Percentiles rank a stretch among this genome's conserved stretches.
These are phyloP conservation scores for Phaeolepiota aurea DNA, from an alignment of 768 basidiomycete genomes.

Conservation along the genomic window DNA sequence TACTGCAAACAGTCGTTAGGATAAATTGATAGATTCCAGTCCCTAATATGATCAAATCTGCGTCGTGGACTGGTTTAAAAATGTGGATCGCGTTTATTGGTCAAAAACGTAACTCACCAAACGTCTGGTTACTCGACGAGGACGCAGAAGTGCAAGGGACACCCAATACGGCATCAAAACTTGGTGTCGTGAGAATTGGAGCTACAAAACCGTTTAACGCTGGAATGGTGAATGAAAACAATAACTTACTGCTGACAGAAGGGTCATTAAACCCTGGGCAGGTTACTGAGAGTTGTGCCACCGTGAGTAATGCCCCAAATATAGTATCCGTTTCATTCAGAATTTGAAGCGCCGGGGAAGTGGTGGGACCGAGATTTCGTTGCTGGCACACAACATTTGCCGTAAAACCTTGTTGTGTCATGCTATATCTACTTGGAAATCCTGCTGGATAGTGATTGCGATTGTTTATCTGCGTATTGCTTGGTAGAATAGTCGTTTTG, in stretches of 20 bases:
- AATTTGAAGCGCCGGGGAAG: slow-evolving; percentile 9
- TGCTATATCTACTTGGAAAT: slow-evolving; percentile 10
- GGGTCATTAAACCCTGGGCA: too few species aligned
- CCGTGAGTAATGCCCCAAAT: slow-evolving; percentile 8
- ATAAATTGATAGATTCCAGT: slow-evolving; percentile 10
- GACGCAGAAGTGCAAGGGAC: slow-evolving; percentile 7
- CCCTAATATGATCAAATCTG: slow-evolving; percentile 12
- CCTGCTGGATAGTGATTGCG: slow-evolving; percentile 3
- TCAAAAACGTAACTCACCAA: slow-evolving; percentile 6
- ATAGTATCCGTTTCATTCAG: slow-evolving; percentile 3
- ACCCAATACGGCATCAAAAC: slow-evolving; percentile 11
- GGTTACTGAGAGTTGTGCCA: slow-evolving; percentile 9
- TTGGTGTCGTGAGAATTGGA: slow-evolving; percentile 8
- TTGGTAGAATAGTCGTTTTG: background rate
- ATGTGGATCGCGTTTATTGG: background rate
- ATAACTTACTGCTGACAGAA: too few species aligned
- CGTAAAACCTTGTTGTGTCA: slow-evolving; percentile 16
- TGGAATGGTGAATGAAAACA: too few species aligned
- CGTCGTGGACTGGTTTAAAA: background rate
- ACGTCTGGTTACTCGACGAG: slow-evolving; percentile 6
- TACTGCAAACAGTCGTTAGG: slow-evolving; percentile 9
- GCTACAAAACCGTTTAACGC: slow-evolving; percentile 3
- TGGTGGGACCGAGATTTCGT: slow-evolving; percentile 5
- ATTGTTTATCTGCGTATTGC: slow-evolving; percentile 1
- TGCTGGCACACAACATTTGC: slow-evolving; percentile 10